Evolutionary conservation across 345 rosid species (phyloP), one percentile per base, ranked within the genome.

Genomic region (Acer yangbiense): DNA sequence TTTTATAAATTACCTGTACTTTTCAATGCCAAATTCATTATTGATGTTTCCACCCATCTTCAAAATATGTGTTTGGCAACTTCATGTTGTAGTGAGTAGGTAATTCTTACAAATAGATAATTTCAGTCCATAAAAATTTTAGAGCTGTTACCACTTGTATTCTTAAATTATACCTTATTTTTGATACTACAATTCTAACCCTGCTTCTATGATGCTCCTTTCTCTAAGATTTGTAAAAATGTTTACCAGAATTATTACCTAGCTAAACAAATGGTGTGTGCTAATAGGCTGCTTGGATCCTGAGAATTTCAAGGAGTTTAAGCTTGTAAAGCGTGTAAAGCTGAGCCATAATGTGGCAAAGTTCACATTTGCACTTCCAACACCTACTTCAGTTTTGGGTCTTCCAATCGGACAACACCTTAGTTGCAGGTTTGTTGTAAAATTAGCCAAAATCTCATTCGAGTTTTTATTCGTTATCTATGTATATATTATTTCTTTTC

Each of bases 351-450:
- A 93, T 88, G 99, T 95, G 50, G 99, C 99, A 14, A 93, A 95
- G 79, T 95, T 95, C 90, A 77, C 84, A 18, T 93, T 91, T 84
- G 89, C 77, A 65, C 99, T 95, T 69, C 96, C 96, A 46, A 84
- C 90, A 4, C 82, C 96, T 74, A 89, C 94, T 69, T 87, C 97
- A 63, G 93, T 88, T 25, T 86, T 95, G 88, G 97, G 98, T 76
- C 98, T 95, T 78, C 99, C 99, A 10, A 95, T 95, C 83, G 99
- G 99, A 76, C 98, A 95, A 65, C 98, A 95, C 73, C 90, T 95
- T 76, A 93, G 98, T 82, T 95, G 99, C 98, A 93, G 90, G 99
- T 95, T 77, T 68, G 65, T 73, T 74, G 65, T 39, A 20, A 65
- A 67, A 21, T 39, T 1, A 67, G 17, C 23, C 2, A 21, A 39